These are phyloP conservation scores for Kingdonia uniflora DNA, from an alignment of 164 flowering plant species.

Conservation along the genomic window DNA sequence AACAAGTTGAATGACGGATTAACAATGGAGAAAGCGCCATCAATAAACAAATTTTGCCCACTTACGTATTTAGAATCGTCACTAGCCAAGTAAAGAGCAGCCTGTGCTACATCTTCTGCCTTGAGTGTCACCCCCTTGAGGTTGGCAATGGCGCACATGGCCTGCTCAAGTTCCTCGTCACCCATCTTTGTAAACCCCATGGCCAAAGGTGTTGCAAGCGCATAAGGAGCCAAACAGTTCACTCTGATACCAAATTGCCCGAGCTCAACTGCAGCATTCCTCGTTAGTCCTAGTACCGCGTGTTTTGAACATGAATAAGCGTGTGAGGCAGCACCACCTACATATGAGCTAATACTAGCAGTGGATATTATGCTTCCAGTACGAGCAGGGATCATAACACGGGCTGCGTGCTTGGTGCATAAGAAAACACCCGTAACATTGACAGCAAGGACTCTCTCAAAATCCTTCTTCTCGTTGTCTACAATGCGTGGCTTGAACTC, in stretches of 20 bases:
- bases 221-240: slow-evolving; percentile 31
- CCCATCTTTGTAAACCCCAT: slow-evolving; percentile 8
- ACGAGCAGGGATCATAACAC: slow-evolving; percentile 33
- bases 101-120: slow-evolving; percentile 13
- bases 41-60: slow-evolving; percentile 26
- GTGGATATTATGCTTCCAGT: slow-evolving; percentile 29
- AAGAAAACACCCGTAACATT: slow-evolving; percentile 22
- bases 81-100: slow-evolving; percentile 17
- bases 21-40: slow-evolving; percentile 24
- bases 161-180: slow-evolving; percentile 6
- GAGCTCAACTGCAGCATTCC: slow-evolving; percentile 29
- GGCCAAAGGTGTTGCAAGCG: slow-evolving; percentile 12
- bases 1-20: slow-evolving; percentile 17
- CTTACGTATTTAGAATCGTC: slow-evolving; percentile 34
- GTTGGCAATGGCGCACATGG: not conserved
- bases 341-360: slow-evolving; percentile 14
- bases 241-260: slow-evolving; percentile 37
- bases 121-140: slow-evolving; percentile 6
- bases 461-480: slow-evolving; percentile 10
- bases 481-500: not conserved
- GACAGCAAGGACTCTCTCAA: slow-evolving; percentile 16
- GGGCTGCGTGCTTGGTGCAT: slow-evolving; percentile 36
- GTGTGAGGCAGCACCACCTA: slow-evolving; percentile 29
- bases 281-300: slow-evolving; percentile 29
- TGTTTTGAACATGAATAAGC: slow-evolving; percentile 38